These are phyloP conservation scores for Monosporascus sp. DNA, from an alignment of 2,329 filamentous ascomycete species.

Conservation along the genomic window DNA sequence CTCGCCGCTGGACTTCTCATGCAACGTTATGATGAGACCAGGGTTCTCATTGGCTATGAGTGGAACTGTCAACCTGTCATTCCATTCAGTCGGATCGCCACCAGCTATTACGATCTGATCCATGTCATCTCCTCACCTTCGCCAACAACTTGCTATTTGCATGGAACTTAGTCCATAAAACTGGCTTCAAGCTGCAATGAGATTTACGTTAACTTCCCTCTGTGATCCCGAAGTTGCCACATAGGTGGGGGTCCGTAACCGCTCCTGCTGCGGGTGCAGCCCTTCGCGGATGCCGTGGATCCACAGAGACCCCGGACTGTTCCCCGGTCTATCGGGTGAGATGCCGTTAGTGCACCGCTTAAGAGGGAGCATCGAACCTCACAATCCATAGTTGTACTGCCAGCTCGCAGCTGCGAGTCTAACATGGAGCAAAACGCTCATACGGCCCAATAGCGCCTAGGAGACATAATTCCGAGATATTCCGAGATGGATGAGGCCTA, in stretches of 20 bases:
- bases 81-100: background rate
- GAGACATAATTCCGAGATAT: too few relatives aligned
- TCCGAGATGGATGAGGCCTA: too few relatives aligned
- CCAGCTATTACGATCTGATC: background rate
- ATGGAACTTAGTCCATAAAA: too few relatives aligned
- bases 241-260: background rate
- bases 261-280: background rate
- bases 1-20: background rate
- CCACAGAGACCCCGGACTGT: constrained; percentile 6
- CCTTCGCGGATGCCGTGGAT: constrained; percentile 7
- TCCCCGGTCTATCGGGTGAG: constrained; percentile 12
- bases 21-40: background rate
- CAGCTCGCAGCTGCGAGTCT: too few relatives aligned
- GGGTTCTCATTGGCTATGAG: background rate
- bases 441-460: too few relatives aligned
- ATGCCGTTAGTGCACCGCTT: constrained; percentile 2
- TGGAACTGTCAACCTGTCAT: background rate
- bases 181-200: too few relatives aligned
- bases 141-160: too few relatives aligned
- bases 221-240: too few relatives aligned
- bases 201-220: too few relatives aligned
- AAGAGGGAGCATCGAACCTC: background rate
- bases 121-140: background rate
- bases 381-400: background rate
- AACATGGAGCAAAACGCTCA: too few relatives aligned